Evolutionary conservation across 169 alveolate genomes (phyloP).

Genomic region (Plasmodium billcollinsi): DNA sequence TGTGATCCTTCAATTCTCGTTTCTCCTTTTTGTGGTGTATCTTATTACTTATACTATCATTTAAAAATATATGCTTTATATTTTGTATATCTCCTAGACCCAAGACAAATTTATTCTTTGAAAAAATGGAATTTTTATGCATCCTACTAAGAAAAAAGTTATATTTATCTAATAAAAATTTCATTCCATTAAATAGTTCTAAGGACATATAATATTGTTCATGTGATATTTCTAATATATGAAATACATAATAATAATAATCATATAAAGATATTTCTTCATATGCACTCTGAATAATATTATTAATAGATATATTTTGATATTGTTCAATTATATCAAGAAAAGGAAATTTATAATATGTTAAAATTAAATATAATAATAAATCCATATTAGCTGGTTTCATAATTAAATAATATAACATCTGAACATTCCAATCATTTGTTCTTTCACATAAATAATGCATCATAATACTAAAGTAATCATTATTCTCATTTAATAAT

Average conservation of each 20-base stretch:
- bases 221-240: constrained; percentile 55
- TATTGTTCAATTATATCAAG: constrained; percentile 47
- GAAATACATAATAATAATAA: constrained; percentile 53
- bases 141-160: constrained; percentile 48
- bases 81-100: constrained; percentile 61
- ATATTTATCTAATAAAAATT: constrained; percentile 27
- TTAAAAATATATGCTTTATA: constrained; percentile 11
- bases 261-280: constrained; percentile 66
- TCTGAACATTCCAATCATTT: background rate
- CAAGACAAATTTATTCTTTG: constrained; percentile 51
- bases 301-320: constrained; percentile 33
- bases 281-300: constrained; percentile 46
- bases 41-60: background rate
- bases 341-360: constrained; percentile 55
- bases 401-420: constrained; percentile 46
- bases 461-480: constrained; percentile 74
- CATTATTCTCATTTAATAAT: constrained; percentile 48
- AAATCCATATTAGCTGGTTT: constrained; percentile 65
- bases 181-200: constrained; percentile 55
- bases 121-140: constrained; percentile 64
- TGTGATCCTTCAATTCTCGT: background rate
- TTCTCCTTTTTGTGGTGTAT: background rate
- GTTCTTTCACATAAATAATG: constrained; percentile 58
- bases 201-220: constrained; percentile 67
- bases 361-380: constrained; percentile 48